Conservation (phyloP, 371 early-diverging fungal species). For the Apophysomyces elegans region DNA sequence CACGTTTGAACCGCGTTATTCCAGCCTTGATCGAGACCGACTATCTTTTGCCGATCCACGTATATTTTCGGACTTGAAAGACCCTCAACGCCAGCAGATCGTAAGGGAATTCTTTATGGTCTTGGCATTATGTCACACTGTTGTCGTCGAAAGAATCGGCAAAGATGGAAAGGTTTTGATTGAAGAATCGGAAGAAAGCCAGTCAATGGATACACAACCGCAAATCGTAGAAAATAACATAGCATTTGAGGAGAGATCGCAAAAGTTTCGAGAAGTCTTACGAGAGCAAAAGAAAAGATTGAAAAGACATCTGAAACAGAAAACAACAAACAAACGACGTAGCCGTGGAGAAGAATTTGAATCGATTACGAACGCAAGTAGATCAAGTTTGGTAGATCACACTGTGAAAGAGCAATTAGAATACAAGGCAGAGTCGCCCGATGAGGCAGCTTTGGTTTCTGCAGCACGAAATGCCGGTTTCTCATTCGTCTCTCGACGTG, state of each 20-base stretch:
- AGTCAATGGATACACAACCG: constrained; percentile 11
- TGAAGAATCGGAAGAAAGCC: constrained; percentile 16
- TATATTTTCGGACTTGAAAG: constrained; percentile 69
- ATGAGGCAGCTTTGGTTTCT: constrained; percentile 86
- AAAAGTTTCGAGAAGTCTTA: constrained; percentile 10
- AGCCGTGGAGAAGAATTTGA: constrained; percentile 23
- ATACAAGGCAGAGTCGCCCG: constrained; percentile 80
- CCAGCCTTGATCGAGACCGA: constrained; percentile 64
- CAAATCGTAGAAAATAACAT: not conserved
- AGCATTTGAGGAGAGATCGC: not conserved
- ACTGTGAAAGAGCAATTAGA: constrained; percentile 39
- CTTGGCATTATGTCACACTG: constrained; percentile 93
- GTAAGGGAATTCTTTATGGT: constrained; percentile 83
- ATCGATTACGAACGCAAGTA: constrained; percentile 15
- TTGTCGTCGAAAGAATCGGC: constrained; percentile 77
- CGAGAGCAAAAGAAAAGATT: constrained; percentile 14
- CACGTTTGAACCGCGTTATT: constrained; percentile 74
- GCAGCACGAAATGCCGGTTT: constrained; percentile 90
- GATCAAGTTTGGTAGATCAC: constrained; percentile 32
- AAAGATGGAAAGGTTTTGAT: constrained; percentile 56
- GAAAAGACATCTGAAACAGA: constrained; percentile 16
- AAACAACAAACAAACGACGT: constrained; percentile 6
- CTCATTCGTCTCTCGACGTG: constrained; percentile 64
- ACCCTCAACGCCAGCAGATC: constrained; percentile 4
- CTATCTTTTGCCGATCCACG: constrained; percentile 88